Conservation (phyloP, 495 filamentous ascomycete genomes). For the Penicillium argentinense region DNA sequence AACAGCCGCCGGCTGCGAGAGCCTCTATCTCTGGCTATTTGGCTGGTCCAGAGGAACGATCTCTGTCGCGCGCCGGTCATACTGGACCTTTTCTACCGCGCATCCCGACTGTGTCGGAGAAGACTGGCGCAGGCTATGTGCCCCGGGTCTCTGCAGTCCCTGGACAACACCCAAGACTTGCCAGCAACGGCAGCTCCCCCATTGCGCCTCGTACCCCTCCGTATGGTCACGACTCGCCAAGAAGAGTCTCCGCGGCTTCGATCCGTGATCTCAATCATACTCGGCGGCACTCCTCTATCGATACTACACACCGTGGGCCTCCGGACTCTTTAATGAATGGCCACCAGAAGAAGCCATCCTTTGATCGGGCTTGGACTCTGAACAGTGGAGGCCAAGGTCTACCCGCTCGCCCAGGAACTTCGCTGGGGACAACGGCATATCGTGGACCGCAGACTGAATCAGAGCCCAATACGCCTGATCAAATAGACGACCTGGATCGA, state of each 20-base stretch:
- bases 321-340: constrained; percentile 23
- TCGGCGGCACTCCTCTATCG: constrained; percentile 84
- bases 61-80: constrained; percentile 36
- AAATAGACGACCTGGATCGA: constrained; percentile 67
- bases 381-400: constrained; percentile 43
- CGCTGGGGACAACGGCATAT: constrained; percentile 29
- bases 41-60: constrained; percentile 39
- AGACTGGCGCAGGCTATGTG: constrained; percentile 26
- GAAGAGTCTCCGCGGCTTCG: constrained; percentile 74
- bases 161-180: constrained; percentile 33
- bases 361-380: constrained; percentile 89
- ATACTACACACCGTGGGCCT: constrained; percentile 49
- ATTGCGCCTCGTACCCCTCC: constrained; percentile 34
- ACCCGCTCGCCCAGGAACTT: constrained; percentile 37
- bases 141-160: constrained; percentile 28
- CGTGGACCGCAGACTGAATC: constrained; percentile 25
- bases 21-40: constrained; percentile 34
- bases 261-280: constrained; percentile 81
- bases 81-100: constrained; percentile 56
- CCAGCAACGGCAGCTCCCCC: constrained; percentile 36
- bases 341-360: constrained; percentile 82
- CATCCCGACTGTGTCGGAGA: constrained; percentile 57
- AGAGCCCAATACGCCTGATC: constrained; percentile 33
- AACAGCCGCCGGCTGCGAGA: constrained; percentile 12
- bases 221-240: constrained; percentile 55